Base-by-base conservation (phyloP, 495 filamentous ascomycete species). In the Jackrogersella multiformis region DNA sequence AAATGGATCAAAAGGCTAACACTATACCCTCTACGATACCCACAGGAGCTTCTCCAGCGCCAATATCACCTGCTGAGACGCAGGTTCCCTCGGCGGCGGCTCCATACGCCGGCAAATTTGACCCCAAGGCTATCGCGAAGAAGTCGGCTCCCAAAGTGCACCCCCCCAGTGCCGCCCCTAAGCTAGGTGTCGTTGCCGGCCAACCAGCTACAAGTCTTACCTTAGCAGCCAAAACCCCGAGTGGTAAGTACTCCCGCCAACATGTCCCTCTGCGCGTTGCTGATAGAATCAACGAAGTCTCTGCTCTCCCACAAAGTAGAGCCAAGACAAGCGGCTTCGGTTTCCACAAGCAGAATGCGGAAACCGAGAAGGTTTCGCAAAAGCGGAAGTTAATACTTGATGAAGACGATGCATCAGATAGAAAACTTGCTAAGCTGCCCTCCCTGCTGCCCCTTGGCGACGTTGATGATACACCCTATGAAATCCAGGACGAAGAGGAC, bases 381-480 rank as follows among this genome's bases (percentile, higher is more conserved):
- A 93, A 92, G 73, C 87, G 87, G 26, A 89, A 88, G 61, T 78
- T 97, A 23, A 90, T 92, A 55, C 90, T 98, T 68, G 93, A 89
- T 51, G 94, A 97, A 71, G 94, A 97, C 71, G 92, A 96, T 65
- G 87, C 86, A 36, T 89, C 88, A 4, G 87, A 91, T 64, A 92
- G 92, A 71, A 96, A 96, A 77, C 84, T 96, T 60, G 91, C 93
- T 82, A 91, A 89, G 79, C 87, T 95, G 59, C 93, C 92, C 49
- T 91, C 89, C 61, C 87, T 88, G 46, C 86, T 88, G 49, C 86
- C 89, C 55, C 78, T 87, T 44, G 87, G 87, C 74, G 84, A 88
- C 65, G 82, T 86, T 73, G 84, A 82, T 64, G 80, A 81, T 77
- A 78, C 83, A 66, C 80, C 84, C 39, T 84, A 87, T 64, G 82